A percentile compares a stretch with the other conserved stretches of the same genome.
Evolutionary conservation across 2,329 filamentous ascomycete genomes (phyloP).

Genomic region (Pseudogymnoascus sp.): DNA sequence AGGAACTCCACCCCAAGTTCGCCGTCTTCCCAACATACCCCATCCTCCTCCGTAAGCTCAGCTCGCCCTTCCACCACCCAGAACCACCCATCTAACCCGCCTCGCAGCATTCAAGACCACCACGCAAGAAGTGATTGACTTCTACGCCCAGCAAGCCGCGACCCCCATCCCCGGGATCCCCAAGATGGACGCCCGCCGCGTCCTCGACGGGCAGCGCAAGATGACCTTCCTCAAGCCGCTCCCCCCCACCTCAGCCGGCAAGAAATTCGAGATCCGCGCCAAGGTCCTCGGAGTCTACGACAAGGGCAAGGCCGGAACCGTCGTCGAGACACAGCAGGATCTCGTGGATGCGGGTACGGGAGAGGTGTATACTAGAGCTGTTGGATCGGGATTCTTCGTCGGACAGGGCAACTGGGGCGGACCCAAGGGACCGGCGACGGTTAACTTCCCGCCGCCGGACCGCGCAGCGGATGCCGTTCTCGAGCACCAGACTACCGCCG

Average conservation of each 20-base stretch:
- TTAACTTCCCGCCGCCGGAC: constrained; percentile 68
- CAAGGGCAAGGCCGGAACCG: constrained; percentile 62
- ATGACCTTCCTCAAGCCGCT: constrained; percentile 57
- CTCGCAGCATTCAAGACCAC: constrained; percentile 56
- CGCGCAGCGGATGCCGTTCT: constrained; percentile 63
- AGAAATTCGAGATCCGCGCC: constrained; percentile 54
- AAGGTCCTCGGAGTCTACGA: constrained; percentile 65
- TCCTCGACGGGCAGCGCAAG: constrained; percentile 61
- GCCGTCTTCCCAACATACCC: constrained; percentile 69
- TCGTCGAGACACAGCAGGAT: constrained; percentile 58
- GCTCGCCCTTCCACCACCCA: neutral
- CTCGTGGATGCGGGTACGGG: constrained; percentile 55
- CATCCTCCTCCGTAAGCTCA: constrained; percentile 21
- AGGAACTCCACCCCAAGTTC: constrained; percentile 86
- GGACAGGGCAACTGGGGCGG: constrained; percentile 75
- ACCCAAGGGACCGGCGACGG: constrained; percentile 75
- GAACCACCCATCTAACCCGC: constrained; percentile 10
- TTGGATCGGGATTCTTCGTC: constrained; percentile 58
- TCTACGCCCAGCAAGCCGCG: constrained; percentile 51
- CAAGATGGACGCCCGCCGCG: constrained; percentile 53
- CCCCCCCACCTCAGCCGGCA: constrained; percentile 52
- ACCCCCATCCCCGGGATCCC: constrained; percentile 57
- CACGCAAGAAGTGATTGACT: constrained; percentile 60
- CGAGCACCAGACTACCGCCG: constrained; percentile 59
- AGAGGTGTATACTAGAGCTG: constrained; percentile 52